These are phyloP conservation scores for Nasturtium officinale DNA, from an alignment of 345 rosid species.

Conservation along the genomic window DNA sequence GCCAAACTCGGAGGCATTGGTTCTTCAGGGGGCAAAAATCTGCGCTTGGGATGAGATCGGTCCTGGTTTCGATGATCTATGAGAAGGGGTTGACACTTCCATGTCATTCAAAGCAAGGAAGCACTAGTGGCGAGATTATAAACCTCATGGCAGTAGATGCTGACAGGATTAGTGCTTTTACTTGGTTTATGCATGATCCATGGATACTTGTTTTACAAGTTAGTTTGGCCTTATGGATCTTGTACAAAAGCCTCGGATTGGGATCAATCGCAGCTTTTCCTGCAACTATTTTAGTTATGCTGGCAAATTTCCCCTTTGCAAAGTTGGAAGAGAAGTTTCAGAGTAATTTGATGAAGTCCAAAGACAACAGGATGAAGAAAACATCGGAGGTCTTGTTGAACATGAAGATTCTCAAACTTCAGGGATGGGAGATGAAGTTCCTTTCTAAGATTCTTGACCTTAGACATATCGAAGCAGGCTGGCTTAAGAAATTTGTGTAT, in stretches of 20 bases:
- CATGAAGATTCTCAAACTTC: constrained; percentile 81
- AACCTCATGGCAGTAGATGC: constrained; percentile 69
- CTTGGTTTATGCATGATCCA: constrained; percentile 57
- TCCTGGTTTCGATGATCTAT: constrained; percentile 52
- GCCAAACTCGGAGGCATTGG: constrained; percentile 54
- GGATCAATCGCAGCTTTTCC: constrained; percentile 56
- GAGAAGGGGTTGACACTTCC: constrained; percentile 63
- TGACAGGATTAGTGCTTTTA: constrained; percentile 52
- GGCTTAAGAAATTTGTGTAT: constrained; percentile 54
- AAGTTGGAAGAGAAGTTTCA: constrained; percentile 56
- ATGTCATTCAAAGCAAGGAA: constrained; percentile 48
- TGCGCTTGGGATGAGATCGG: constrained; percentile 56
- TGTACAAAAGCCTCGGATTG: constrained; percentile 58
- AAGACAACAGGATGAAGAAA: constrained; percentile 62
- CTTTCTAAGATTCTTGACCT: constrained; percentile 44
- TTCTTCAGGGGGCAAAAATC: constrained; percentile 45
- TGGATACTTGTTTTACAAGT: constrained; percentile 62
- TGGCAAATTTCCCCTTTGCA: constrained; percentile 60
- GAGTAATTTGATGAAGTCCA: constrained; percentile 54
- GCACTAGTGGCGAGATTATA: constrained; percentile 68
- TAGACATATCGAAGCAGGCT: constrained; percentile 51
- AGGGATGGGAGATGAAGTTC: constrained; percentile 80
- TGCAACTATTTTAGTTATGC: constrained; percentile 50
- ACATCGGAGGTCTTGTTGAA: constrained; percentile 67
- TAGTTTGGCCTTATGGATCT: constrained; percentile 52